Percentiles rank a stretch among this genome's conserved stretches.
These are phyloP conservation scores for Collybia sp. DNA, from an alignment of 768 basidiomycete genomes.

Conservation along the genomic window DNA sequence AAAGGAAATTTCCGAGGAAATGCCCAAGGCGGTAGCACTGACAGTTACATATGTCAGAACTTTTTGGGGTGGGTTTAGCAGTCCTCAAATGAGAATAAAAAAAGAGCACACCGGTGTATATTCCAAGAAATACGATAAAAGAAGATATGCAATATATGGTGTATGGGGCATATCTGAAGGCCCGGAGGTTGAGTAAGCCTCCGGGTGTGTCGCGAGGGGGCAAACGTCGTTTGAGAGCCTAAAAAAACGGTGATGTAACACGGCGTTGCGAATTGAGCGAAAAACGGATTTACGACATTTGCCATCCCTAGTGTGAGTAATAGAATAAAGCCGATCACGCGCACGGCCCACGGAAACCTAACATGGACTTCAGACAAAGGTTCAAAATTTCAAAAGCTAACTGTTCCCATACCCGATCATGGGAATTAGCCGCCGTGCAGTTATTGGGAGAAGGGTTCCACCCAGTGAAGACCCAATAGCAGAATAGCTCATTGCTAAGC, in stretches of 20 bases:
- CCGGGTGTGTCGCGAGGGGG: constrained; percentile 49
- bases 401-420: constrained; percentile 29
- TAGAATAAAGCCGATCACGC: constrained; percentile 63
- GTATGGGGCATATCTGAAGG: constrained; percentile 51
- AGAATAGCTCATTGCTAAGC: constrained; percentile 57
- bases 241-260: neutral
- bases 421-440: constrained; percentile 50
- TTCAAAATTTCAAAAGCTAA: neutral
- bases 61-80: constrained; percentile 27
- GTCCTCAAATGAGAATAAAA: constrained; percentile 23
- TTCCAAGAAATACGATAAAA: constrained; percentile 56
- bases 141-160: constrained; percentile 53
- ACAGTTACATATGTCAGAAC: constrained; percentile 67
- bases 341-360: constrained; percentile 79
- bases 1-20: constrained; percentile 47
- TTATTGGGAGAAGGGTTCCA: constrained; percentile 64
- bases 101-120: constrained; percentile 52
- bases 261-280: neutral
- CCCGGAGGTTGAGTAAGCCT: constrained; percentile 50
- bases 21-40: constrained; percentile 46
- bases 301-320: constrained; percentile 44
- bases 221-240: constrained; percentile 46
- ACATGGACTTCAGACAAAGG: neutral
- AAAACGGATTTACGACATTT: constrained; percentile 37
- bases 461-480: constrained; percentile 68